phyloP scores from a whole-genome alignment of 345 rosid genomes.

The Brassica juncea region DNA sequence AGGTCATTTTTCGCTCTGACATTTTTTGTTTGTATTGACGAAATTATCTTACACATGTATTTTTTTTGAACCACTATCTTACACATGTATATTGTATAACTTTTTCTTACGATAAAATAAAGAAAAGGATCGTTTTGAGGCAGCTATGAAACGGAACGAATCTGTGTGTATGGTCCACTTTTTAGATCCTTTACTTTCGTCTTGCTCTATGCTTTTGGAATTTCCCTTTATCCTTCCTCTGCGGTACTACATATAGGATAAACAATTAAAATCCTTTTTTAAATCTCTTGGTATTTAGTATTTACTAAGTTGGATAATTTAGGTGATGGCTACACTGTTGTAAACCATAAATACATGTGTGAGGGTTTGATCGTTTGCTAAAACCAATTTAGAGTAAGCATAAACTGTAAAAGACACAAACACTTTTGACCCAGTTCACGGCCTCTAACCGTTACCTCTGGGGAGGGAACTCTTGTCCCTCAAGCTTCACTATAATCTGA shows the following conservation, averaged over 20 bases:
- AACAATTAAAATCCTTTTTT: background rate
- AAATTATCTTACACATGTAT: too few relatives aligned
- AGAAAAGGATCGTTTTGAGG: background rate
- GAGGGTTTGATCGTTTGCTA: too few relatives aligned
- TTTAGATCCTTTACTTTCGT: conserved; percentile 29
- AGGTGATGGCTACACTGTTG: background rate
- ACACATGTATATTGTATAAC: background rate
- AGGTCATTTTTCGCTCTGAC: too few relatives aligned
- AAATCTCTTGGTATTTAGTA: conserved; percentile 6
- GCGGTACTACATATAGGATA: background rate
- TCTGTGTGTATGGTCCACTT: conserved; percentile 24
- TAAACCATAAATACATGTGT: background rate
- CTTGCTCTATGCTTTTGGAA: conserved; percentile 26
- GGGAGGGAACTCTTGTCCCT: too few relatives aligned
- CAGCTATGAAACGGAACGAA: conserved; percentile 25
- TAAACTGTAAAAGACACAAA: too few relatives aligned
- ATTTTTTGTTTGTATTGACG: too few relatives aligned
- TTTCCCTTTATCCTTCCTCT: background rate
- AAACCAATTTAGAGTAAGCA: too few relatives aligned
- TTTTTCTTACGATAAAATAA: background rate
- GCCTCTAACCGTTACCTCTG: too few relatives aligned
- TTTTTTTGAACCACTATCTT: too few relatives aligned
- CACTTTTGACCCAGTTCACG: too few relatives aligned
- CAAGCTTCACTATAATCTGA: too few relatives aligned
- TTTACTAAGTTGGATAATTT: background rate